Evolutionary conservation across 805 yeast species (phyloP).

Genomic region (Lachancea cidri): DNA sequence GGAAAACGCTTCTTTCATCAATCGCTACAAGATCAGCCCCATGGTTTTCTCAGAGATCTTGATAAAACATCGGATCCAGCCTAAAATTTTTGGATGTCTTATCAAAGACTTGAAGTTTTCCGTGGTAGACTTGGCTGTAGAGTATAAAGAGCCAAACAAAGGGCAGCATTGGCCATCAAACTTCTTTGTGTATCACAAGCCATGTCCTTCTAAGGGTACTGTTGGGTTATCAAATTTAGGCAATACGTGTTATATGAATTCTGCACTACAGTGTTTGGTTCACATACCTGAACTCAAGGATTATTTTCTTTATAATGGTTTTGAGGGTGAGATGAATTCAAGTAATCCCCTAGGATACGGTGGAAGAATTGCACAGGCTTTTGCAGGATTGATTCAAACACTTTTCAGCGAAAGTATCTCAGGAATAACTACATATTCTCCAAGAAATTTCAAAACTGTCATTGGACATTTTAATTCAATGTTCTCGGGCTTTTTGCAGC

Average conservation of each 20-base stretch:
- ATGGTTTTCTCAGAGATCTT: constrained; percentile 25
- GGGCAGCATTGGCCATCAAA: constrained; percentile 37
- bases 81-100: constrained; percentile 11
- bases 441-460: constrained; percentile 71
- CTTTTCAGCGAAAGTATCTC: constrained; percentile 41
- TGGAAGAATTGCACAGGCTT: constrained; percentile 76
- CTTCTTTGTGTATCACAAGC: constrained; percentile 28
- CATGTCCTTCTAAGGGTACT: constrained; percentile 42
- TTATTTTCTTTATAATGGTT: constrained; percentile 63
- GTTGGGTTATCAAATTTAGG: constrained; percentile 71
- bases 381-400: constrained; percentile 60
- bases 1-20: constrained; percentile 6
- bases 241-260: constrained; percentile 91
- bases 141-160: constrained; percentile 23
- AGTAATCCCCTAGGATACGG: constrained; percentile 80
- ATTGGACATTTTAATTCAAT: constrained; percentile 75
- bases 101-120: constrained; percentile 22
- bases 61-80: constrained; percentile 20
- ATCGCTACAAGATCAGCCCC: constrained; percentile 24
- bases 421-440: constrained; percentile 40
- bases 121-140: constrained; percentile 32
- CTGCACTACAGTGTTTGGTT: constrained; percentile 82
- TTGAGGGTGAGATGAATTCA: constrained; percentile 59
- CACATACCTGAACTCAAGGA: constrained; percentile 80
- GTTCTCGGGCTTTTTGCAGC: constrained; percentile 86